These are phyloP conservation scores for Agrostemma githago DNA, from an alignment of 148 eudicot species.

Conservation along the genomic window DNA sequence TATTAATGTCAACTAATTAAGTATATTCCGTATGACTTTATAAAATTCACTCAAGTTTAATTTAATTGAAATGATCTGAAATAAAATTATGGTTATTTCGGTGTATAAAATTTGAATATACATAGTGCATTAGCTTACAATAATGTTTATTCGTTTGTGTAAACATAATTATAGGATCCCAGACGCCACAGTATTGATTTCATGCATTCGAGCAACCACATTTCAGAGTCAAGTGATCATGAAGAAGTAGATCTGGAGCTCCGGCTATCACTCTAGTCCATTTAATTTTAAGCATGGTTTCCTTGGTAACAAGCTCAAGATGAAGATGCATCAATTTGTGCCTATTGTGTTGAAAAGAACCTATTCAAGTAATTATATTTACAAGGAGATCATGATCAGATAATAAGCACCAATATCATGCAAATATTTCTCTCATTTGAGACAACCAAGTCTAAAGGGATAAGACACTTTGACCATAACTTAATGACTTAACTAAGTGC, in stretches of 20 bases:
- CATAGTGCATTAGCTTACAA: neutral
- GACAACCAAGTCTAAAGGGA: neutral
- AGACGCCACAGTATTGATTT: constrained; percentile 15
- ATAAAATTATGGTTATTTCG: no score
- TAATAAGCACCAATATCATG: neutral
- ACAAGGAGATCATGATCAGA: neutral
- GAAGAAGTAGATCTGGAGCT: constrained; percentile 37
- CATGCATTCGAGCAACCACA: constrained; percentile 18
- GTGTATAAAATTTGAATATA: neutral
- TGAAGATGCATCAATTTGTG: neutral
- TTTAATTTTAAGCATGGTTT: neutral
- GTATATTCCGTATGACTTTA: no score
- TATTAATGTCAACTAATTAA: no score
- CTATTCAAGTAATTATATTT: no score
- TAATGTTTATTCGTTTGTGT: neutral
- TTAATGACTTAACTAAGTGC: no score
- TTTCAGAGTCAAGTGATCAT: constrained; percentile 24
- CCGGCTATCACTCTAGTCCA: constrained; percentile 20
- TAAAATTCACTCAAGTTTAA: no score
- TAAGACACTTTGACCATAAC: no score
- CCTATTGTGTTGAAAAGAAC: neutral
- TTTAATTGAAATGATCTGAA: no score
- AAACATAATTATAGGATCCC: constrained; percentile 12
- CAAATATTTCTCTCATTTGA: neutral
- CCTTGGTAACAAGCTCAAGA: neutral